Evolutionary conservation across 1,139 yeast genomes (phyloP), one percentile per base, ranked within the genome.

Genomic region (Taphrina betulina): DNA sequence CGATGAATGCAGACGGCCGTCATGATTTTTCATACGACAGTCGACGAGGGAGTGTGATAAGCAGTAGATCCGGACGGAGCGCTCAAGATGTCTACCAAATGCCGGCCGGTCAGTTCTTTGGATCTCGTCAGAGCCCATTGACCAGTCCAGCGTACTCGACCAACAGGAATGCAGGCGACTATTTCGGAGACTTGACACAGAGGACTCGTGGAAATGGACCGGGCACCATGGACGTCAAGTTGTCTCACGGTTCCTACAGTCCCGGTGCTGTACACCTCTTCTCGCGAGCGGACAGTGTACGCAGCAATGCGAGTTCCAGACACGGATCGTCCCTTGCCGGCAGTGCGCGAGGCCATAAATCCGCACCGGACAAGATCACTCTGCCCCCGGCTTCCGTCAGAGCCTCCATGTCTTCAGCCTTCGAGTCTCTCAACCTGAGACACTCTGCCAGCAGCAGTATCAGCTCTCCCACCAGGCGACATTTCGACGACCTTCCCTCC

Each of bases 371-470:
- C n/a, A 41, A 40, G 23, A 20, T 50, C 34, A 40, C 40, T 2
- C 33, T 50, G 12, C 54, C 54, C 3, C 54, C 54, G 1, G 54
- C 54, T 24, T 38, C 40, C 5, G 28, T 50, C 16, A 45, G 54
- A n/a, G 23, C 40, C 16, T 38, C 46, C 31, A 50, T 50, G 36
- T 50, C 54, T 8, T 31, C 43, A 19, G 54, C 54, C 1, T 50
- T 50, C 16, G 54, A 50, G 14, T 20, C 31, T n/a, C 24, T 50
- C 35, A 40, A 40, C 29, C 34, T 31, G 41, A 24, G 41, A 16
- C 38, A 33, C 14, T 31, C 40, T 10, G 23, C 46, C n/a, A 5
- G 24, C 5, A 14, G n/a, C 7, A 28, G 36, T 28, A 20, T 19
- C 17, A 5, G 34, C 12, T 22, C 45, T 19, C 42, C 35, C 10